Base-by-base conservation (phyloP, 2,329 filamentous ascomycete genomes). In the Epicoccum sorghinum region DNA sequence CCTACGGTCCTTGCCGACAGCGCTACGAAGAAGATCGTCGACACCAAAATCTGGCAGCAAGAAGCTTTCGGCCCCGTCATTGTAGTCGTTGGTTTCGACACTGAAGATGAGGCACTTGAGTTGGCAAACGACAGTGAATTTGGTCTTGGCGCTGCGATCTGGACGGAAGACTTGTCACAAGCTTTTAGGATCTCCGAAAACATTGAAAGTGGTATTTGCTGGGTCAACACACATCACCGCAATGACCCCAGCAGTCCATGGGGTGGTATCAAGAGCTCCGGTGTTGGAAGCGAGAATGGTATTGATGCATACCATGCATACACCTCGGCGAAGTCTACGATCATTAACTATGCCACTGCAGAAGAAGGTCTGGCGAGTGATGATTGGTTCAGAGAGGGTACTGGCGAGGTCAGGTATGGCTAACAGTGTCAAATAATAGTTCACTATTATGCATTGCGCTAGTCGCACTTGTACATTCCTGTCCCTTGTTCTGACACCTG, bases 261-360 rank as follows among this genome's bases (percentile, higher is more conserved):
- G 87, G 88, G 88, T 24, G 86, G 87, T 1, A 77, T 83, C 27
- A 85, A 86, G 61, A 78, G 77, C 32, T 80, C 82, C 1, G 88
- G 88, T 1, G 81, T 90, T 0, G 88, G 88, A 1, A 90, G 87
- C 56, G 89, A 91, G 77, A 90, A 91, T 64, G 88, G 88, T 0
- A 62, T 86, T 0, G 88, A 78, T 59, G 76, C 76, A 0, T 79
- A 77, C 40, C 67, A 74, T 51, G 73, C 75, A 2, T 80, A 80
- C 47, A 79, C 77, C 0, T 75, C 73, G 29, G 81, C 81, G 10
- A 89, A 88, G 75, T 89, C 86, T 66, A 87, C 84, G 0, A 83
- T 89, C 27, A 82, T 91, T 57, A 91, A 89, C 68, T 90, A 88
- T 61, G 87, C 85, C 0, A 79, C 80, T 0, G 73, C 74, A 0